These are phyloP conservation scores for Corylus avellana DNA, from an alignment of 306 rosid species.

Conservation along the genomic window DNA sequence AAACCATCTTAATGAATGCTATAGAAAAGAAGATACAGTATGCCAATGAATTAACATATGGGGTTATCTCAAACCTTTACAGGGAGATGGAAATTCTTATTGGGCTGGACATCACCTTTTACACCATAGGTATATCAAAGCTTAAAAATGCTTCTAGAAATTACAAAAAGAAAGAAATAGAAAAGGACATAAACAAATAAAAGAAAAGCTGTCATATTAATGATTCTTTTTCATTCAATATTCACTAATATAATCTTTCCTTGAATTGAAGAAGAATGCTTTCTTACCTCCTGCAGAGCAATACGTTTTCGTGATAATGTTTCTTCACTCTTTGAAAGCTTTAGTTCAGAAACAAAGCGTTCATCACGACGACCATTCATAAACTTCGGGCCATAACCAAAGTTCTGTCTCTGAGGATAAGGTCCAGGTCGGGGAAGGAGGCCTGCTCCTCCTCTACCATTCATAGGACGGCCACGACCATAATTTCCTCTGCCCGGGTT, in stretches of 20 bases:
- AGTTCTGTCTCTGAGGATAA: conserved; percentile 77
- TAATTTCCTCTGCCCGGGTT: conserved; percentile 44
- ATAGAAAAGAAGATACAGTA: neutral
- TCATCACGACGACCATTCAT: conserved; percentile 73
- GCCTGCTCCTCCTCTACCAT: conserved; percentile 89
- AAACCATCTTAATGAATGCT: neutral
- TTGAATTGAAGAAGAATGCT: neutral
- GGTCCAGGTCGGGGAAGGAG: conserved; percentile 94
- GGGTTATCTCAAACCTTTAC: neutral
- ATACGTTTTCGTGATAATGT: conserved; percentile 52
- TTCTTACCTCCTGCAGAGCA: conserved; percentile 59
- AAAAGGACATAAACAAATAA: neutral
- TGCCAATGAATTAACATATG: neutral
- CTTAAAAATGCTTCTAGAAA: conserved; percentile 7
- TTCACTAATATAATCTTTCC: too few species aligned
- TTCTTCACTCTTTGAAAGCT: conserved; percentile 84
- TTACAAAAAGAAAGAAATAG: conserved; percentile 9
- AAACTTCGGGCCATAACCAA: conserved; percentile 68
- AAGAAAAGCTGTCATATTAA: too few species aligned
- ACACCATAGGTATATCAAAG: conserved; percentile 17
- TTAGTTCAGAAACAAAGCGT: conserved; percentile 79
- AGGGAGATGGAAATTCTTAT: conserved; percentile 5
- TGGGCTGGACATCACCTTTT: neutral
- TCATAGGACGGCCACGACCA: conserved; percentile 60
- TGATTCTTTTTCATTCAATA: too few species aligned